phyloP scores from a whole-genome alignment of 2,329 filamentous ascomycete genomes.

The Neonectria punicea region DNA sequence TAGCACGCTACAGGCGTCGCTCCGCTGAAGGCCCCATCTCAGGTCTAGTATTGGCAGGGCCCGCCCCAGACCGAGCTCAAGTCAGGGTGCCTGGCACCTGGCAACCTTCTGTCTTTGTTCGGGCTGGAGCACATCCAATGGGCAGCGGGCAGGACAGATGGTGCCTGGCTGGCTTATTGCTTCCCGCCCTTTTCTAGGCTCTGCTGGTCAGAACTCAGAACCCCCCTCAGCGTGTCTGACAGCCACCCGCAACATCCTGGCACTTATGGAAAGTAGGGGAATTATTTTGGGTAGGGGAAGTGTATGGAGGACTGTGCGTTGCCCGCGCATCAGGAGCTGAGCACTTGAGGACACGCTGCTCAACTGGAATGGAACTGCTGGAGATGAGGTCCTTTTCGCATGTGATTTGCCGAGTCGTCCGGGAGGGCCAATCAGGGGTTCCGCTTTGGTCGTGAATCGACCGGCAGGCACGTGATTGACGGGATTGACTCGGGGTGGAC shows the following conservation, averaged over 20 bases:
- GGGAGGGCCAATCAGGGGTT: constrained; percentile 35
- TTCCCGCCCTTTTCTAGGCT: not conserved
- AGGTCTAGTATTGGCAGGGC: constrained; percentile 3
- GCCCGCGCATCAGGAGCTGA: not conserved
- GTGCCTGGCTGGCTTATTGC: not conserved
- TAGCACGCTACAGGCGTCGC: constrained; percentile 3
- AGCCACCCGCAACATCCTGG: not conserved
- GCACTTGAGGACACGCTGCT: constrained; percentile 17
- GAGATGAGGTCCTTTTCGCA: constrained; percentile 40
- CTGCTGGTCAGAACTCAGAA: not conserved
- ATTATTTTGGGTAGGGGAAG: not conserved
- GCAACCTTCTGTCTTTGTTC: constrained; percentile 13
- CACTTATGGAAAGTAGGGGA: not conserved
- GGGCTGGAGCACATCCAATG: not conserved
- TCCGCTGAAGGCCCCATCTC: constrained; percentile 14
- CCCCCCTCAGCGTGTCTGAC: not conserved
- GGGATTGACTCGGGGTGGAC: constrained; percentile 19
- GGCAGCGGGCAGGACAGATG: not conserved
- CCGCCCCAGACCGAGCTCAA: constrained; percentile 5
- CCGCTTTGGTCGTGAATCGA: constrained; percentile 9
- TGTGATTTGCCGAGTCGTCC: constrained; percentile 47
- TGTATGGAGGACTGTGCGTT: not conserved
- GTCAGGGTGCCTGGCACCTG: constrained; percentile 1
- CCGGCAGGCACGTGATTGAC: constrained; percentile 36
- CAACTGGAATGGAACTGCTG: not conserved